A percentile compares a stretch with the other conserved stretches of the same genome.
Evolutionary conservation across 768 basidiomycete genomes (phyloP).

Genomic region (Fibroporia radiculosa): DNA sequence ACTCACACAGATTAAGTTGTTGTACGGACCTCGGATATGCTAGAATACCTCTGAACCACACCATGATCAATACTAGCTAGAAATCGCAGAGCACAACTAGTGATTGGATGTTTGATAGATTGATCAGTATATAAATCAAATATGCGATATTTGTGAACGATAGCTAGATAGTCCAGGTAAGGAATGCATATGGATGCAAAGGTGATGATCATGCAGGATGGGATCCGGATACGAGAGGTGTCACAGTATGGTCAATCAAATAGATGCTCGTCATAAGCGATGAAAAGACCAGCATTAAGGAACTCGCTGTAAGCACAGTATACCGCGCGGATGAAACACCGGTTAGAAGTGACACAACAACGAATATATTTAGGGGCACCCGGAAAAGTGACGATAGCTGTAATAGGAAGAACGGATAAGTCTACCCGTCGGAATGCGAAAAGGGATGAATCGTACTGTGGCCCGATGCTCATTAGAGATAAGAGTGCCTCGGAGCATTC

Average conservation of each 20-base stretch:
- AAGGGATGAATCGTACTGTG: constrained; percentile 38
- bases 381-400: constrained; percentile 67
- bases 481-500: constrained; percentile 59
- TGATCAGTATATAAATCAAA: too few species aligned
- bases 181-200: too few species aligned
- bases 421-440: neutral
- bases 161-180: too few species aligned
- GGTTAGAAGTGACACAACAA: constrained; percentile 59
- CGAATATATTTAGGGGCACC: constrained; percentile 69
- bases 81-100: too few species aligned
- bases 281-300: constrained; percentile 50
- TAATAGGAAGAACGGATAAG: neutral
- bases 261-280: constrained; percentile 43
- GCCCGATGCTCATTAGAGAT: constrained; percentile 69
- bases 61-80: too few species aligned
- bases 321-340: constrained; percentile 60
- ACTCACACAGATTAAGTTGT: too few species aligned
- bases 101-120: too few species aligned
- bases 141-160: too few species aligned
- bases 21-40: too few species aligned
- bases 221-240: neutral
- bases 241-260: neutral
- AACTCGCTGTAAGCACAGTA: constrained; percentile 50
- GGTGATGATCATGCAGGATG: constrained; percentile 3
- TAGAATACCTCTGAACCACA: too few species aligned